Percentiles rank a stretch among this genome's conserved stretches.
Conservation (phyloP, 164 flowering plant species). For the grape (Vitis vinifera) region ASM3070453v1 NC_081822.1:10334001-10334500, state of each 20-base stretch:
- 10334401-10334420: too few species aligned
- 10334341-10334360: slow-evolving; percentile 14
- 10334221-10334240: slow-evolving; percentile 62
- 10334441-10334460: too few species aligned
- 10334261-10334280: slow-evolving; percentile 44
- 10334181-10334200: slow-evolving; percentile 53
- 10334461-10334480: too few species aligned
- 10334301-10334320: slow-evolving; percentile 13
- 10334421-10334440: too few species aligned
- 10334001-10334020: too few species aligned
- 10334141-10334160: slow-evolving; percentile 39
- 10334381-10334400: not conserved
- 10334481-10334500: too few species aligned
- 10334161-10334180: slow-evolving; percentile 35
- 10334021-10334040: too few species aligned
- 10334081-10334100: too few species aligned
- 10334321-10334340: slow-evolving; percentile 3
- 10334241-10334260: slow-evolving; percentile 47
- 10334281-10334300: slow-evolving; percentile 37
- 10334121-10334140: slow-evolving; percentile 68
- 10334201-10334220: slow-evolving; percentile 56
- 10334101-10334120: not conserved
- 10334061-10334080: too few species aligned
- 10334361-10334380: slow-evolving; percentile 10
- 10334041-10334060: too few species aligned